Evolutionary conservation across 768 basidiomycete species (phyloP).

Genomic region (Termitomyces sp.): DNA sequence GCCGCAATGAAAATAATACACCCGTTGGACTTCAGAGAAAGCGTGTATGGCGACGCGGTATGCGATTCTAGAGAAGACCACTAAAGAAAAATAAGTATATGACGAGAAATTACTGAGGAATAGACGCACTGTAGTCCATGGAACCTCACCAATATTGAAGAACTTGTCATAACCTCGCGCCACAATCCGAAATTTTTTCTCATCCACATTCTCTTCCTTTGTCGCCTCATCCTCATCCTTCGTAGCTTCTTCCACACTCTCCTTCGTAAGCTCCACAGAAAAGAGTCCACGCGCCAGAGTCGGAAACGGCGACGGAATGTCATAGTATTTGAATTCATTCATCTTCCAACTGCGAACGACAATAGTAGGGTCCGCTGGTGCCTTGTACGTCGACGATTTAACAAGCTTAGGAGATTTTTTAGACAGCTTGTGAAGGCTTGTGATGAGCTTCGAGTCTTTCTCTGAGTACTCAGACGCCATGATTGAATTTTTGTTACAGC

Average conservation of each 20-base stretch:
- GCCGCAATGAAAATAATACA: conserved; percentile 96
- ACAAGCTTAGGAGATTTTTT: conserved; percentile 62
- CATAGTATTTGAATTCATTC: conserved; percentile 94
- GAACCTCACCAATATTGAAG: conserved; percentile 96
- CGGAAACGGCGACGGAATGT: conserved; percentile 87
- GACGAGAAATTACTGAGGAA: neutral
- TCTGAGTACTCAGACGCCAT: conserved; percentile 14
- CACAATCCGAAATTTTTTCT: conserved; percentile 57
- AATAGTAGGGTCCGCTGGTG: conserved; percentile 52
- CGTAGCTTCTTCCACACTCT: conserved; percentile 15
- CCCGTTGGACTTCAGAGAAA: conserved; percentile 93
- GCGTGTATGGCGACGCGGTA: conserved; percentile 73
- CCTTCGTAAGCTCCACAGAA: conserved; percentile 43
- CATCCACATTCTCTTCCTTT: conserved; percentile 4
- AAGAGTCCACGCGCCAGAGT: conserved; percentile 94
- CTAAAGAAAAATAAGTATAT: conserved; percentile 33
- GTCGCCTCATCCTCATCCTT: conserved; percentile 14
- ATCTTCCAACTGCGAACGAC: conserved; percentile 89
- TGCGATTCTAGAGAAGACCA: conserved; percentile 71
- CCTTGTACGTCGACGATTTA: conserved; percentile 49
- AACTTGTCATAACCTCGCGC: conserved; percentile 97
- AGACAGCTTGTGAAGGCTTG: conserved; percentile 47
- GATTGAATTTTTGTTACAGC: neutral
- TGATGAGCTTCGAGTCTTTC: conserved; percentile 59
- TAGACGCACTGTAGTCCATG: conserved; percentile 80